Evolutionary conservation across 352 stramenopile genomes (phyloP), one percentile per base, ranked within the genome.

Genomic region (Plasmopara viticola): DNA sequence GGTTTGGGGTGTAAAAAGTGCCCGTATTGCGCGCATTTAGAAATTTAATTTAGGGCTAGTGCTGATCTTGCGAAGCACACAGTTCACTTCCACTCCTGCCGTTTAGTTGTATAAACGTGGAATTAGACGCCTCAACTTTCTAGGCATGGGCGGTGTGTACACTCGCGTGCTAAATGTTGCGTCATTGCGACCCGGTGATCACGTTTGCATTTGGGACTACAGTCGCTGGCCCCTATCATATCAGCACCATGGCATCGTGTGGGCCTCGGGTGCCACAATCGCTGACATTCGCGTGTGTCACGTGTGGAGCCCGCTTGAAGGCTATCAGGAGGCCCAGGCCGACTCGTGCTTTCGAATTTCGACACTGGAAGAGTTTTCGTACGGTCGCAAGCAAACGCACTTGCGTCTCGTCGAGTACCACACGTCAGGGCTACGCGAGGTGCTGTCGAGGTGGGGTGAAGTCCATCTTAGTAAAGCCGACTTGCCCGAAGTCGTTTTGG

Each of bases 301-400:
- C 57, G 84, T 94, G 5, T 94, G 84, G 84, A 92, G 81, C 18
- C 84, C 83, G 5, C 71, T 94, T 13, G 64, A 80, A 30, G 78
- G 76, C 25, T 89, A 83, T 56, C 62, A 65, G 38, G 81, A 84
- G 42, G 84, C 84, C 10, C 84, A 94, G 49, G 78, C 79, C 1
- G 84, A 94, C 62, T 94, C 84, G 47, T 92, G 78, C 58, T 90
- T 88, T 56, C 80, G 84, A 46, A 90, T 94, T 53, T 94, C 84
- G 57, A 82, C 84, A 34, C 78, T 94, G 14, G 75, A 90, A 43
- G 81, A 94, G 48, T 94, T 94, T 53, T 41, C 91, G 17, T 74
- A 76, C 50, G 78, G 79, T 18, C 78, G 84, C 35, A 83, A 67
- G 35, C 60, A 75, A 29, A 59, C 56, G 18, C 64, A 89, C 43